phyloP scores from a whole-genome alignment of 768 basidiomycete genomes.

The Rhodotorula graminis region DNA sequence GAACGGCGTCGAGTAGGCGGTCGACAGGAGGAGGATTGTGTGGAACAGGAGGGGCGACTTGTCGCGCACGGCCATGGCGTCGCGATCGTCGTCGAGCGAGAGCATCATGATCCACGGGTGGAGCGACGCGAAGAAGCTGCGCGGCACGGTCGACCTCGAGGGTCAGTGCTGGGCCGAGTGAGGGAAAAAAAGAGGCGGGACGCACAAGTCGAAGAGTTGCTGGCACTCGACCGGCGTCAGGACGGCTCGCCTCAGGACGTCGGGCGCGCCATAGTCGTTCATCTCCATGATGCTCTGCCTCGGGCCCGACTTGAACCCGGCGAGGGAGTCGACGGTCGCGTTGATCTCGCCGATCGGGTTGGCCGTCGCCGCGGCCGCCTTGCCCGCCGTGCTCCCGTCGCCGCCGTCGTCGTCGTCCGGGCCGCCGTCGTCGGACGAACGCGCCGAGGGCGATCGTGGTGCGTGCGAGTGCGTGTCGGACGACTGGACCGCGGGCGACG shows the following conservation, averaged over 20 bases:
- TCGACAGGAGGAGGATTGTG: conserved; percentile 35
- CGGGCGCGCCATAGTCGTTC: conserved; percentile 35
- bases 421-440: conserved; percentile 26
- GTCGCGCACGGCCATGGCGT: conserved; percentile 18
- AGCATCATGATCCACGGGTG: conserved; percentile 40
- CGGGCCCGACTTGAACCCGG: conserved; percentile 5
- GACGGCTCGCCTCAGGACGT: conserved; percentile 23
- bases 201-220: conserved; percentile 37
- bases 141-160: neutral
- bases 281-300: neutral
- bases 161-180: no score
- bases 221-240: conserved; percentile 31
- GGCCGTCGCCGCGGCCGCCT: neutral
- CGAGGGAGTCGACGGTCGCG: conserved; percentile 20
- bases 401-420: conserved; percentile 19
- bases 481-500: conserved; percentile 1
- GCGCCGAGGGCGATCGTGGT: conserved; percentile 8
- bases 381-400: neutral
- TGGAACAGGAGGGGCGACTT: conserved; percentile 30
- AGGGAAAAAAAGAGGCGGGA: neutral
- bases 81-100: conserved; percentile 31
- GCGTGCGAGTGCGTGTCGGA: conserved; percentile 8
- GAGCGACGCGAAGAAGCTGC: conserved; percentile 34
- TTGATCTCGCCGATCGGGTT: conserved; percentile 37
- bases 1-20: conserved; percentile 38